Evolutionary conservation across 2,329 filamentous ascomycete genomes (phyloP).

Genomic region (Penicillium sp.): DNA sequence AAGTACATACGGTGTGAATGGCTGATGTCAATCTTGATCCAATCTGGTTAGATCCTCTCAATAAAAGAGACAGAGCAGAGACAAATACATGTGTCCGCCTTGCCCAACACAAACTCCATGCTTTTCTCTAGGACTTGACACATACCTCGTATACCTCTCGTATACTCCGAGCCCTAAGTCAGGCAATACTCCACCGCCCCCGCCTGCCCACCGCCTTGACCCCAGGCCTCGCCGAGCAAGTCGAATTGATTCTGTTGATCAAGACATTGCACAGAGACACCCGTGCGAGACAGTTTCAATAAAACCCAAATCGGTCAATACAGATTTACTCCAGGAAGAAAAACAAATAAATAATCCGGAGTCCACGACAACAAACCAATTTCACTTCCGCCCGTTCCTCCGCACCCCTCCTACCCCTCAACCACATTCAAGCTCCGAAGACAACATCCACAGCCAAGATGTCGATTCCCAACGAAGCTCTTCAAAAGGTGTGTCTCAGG

Average conservation of each 20-base stretch:
- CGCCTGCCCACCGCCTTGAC: conserved; percentile 1
- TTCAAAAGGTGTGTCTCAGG: conserved; percentile 72
- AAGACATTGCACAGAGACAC: conserved; percentile 6
- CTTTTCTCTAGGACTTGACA: background rate
- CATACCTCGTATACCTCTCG: background rate
- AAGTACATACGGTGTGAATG: background rate
- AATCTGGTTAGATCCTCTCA: background rate
- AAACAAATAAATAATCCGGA: background rate
- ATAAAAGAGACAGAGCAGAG: background rate
- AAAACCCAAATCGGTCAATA: background rate
- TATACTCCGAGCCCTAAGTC: conserved; percentile 2
- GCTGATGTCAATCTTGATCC: background rate
- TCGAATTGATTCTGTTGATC: background rate
- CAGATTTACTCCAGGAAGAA: background rate
- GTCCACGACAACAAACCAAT: background rate
- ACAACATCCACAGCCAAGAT: conserved; percentile 52
- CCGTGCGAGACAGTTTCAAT: conserved; percentile 1
- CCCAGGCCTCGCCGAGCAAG: conserved; percentile 3
- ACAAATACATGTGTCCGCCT: no score
- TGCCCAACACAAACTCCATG: background rate
- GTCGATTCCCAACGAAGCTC: conserved; percentile 90
- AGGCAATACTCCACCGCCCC: conserved; percentile 6
- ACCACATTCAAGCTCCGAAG: conserved; percentile 11
- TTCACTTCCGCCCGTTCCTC: conserved; percentile 6
- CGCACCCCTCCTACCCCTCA: conserved; percentile 15